Evolutionary conservation across 192 early-diverging fungal species (phyloP).

Genomic region (Backusella tuberculispora): DNA sequence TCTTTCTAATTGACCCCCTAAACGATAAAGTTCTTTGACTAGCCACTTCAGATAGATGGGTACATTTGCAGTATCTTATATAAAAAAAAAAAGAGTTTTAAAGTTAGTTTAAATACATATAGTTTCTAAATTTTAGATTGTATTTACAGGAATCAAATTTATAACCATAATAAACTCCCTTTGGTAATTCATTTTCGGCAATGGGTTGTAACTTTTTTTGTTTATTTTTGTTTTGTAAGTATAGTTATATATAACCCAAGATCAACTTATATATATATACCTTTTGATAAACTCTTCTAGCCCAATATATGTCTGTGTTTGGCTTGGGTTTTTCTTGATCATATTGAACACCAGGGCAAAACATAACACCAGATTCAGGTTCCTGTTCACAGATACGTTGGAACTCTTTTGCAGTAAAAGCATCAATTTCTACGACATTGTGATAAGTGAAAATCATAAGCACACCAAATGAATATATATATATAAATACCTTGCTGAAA

Average conservation of each 20-base stretch:
- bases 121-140: neutral
- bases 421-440: slow-evolving; percentile 37
- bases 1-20: slow-evolving; percentile 59
- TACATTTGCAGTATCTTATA: slow-evolving; percentile 64
- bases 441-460: no score
- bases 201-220: neutral
- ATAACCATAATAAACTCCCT: slow-evolving; percentile 19
- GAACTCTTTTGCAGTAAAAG: slow-evolving; percentile 41
- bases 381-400: slow-evolving; percentile 25
- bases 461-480: neutral
- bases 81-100: neutral
- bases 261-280: slow-evolving; percentile 34
- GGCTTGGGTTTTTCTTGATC: slow-evolving; percentile 23
- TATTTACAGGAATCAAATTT: slow-evolving; percentile 35
- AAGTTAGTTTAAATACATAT: neutral
- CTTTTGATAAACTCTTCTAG: slow-evolving; percentile 45
- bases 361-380: slow-evolving; percentile 44
- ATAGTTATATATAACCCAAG: neutral
- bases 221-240: neutral
- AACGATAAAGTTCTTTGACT: slow-evolving; percentile 46
- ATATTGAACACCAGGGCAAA: slow-evolving; percentile 43
- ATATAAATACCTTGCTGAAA: slow-evolving; percentile 39
- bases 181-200: slow-evolving; percentile 30
- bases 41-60: slow-evolving; percentile 73
- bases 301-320: slow-evolving; percentile 41